These are phyloP conservation scores for Fusarium luffae DNA, from an alignment of 2,329 filamentous ascomycete species.

Conservation along the genomic window DNA sequence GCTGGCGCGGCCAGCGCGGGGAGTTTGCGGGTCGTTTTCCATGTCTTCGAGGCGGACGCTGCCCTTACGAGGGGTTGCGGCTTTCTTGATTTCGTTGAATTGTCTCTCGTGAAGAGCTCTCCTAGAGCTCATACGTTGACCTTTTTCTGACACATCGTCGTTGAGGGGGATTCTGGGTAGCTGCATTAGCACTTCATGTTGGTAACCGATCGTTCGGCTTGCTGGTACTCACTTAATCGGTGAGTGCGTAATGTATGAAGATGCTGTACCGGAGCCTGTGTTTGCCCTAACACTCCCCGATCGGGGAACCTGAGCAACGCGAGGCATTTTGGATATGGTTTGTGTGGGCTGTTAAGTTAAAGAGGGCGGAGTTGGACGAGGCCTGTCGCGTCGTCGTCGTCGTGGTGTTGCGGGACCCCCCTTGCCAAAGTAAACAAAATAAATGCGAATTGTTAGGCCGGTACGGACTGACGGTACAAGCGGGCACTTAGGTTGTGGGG, in stretches of 20 bases:
- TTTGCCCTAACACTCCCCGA: constrained; percentile 59
- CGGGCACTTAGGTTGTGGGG: constrained; percentile 27
- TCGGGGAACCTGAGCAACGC: constrained; percentile 66
- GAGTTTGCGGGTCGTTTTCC: constrained; percentile 68
- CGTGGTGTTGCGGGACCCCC: constrained; percentile 43
- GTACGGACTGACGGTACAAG: neutral
- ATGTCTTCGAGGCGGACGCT: constrained; percentile 68
- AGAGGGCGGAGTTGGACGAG: constrained; percentile 34
- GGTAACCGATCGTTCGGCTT: constrained; percentile 17
- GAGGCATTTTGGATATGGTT: constrained; percentile 61
- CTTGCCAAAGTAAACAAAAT: constrained; percentile 49
- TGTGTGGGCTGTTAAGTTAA: constrained; percentile 32
- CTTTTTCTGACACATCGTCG: constrained; percentile 94
- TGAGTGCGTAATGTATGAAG: constrained; percentile 68
- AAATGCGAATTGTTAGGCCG: constrained; percentile 27
- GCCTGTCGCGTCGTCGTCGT: constrained; percentile 45
- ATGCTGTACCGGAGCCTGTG: constrained; percentile 59
- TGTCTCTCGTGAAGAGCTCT: constrained; percentile 90
- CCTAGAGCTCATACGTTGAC: constrained; percentile 84
- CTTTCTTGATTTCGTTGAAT: constrained; percentile 85
- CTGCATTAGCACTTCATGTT: constrained; percentile 21
- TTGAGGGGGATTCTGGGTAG: constrained; percentile 85
- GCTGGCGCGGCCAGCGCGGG: constrained; percentile 53
- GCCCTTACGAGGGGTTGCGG: constrained; percentile 75
- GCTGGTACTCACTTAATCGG: constrained; percentile 62